Conservation (phyloP, 1,284 basidiomycete genomes). For the Austroboletus niveus region DNA sequence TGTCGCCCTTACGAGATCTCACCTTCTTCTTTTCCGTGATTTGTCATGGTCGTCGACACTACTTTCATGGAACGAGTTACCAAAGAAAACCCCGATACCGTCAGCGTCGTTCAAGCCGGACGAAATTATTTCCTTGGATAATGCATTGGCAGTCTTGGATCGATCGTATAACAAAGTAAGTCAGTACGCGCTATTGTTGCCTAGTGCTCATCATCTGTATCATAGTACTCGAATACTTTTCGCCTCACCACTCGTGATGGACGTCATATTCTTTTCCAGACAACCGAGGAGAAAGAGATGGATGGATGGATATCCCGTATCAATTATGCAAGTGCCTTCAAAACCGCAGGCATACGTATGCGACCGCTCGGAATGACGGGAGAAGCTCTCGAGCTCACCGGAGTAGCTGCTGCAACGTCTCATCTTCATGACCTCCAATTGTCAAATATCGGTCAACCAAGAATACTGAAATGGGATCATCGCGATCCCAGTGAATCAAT, state of each 20-base stretch:
- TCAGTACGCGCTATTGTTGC: background rate
- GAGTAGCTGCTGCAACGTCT: conserved; percentile 80
- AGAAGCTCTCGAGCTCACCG: conserved; percentile 72
- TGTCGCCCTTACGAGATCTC: conserved; percentile 86
- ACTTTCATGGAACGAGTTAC: conserved; percentile 47
- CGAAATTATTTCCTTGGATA: conserved; percentile 79
- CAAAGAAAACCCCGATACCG: conserved; percentile 47
- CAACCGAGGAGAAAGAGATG: conserved; percentile 71
- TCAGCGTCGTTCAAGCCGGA: conserved; percentile 78
- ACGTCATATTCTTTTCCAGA: conserved; percentile 82
- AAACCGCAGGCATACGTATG: conserved; percentile 82
- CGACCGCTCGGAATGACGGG: conserved; percentile 69
- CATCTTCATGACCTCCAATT: conserved; percentile 65
- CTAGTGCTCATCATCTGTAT: conserved; percentile 8
- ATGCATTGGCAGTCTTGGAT: conserved; percentile 80
- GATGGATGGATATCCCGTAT: conserved; percentile 92
- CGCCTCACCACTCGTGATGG: conserved; percentile 76
- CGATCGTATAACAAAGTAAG: conserved; percentile 71
- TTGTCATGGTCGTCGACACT: conserved; percentile 63
- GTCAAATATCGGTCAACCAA: conserved; percentile 33
- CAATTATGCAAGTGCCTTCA: conserved; percentile 95
- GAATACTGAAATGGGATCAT: conserved; percentile 46
- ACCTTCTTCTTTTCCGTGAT: conserved; percentile 92
- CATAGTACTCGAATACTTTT: conserved; percentile 71
- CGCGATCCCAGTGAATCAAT: conserved; percentile 22